A percentile compares a stretch with the other conserved stretches of the same genome.
Conservation (phyloP, 768 basidiomycete genomes). For the Xerocomellus chrysenteron region DNA sequence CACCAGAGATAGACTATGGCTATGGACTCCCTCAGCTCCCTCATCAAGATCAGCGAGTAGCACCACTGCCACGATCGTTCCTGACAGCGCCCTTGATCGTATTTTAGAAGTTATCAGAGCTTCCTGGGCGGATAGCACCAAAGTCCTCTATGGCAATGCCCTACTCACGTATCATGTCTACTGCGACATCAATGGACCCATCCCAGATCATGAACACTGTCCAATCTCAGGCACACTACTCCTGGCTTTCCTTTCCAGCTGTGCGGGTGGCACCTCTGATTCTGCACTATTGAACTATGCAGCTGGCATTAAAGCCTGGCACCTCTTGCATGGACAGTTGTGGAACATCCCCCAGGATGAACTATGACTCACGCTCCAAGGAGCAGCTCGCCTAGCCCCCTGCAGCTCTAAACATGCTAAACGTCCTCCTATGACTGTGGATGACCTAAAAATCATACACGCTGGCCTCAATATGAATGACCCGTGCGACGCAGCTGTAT, state of each 20-base stretch:
- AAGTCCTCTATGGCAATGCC: neutral
- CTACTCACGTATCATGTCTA: neutral
- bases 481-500: neutral
- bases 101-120: neutral
- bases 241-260: neutral
- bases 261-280: neutral
- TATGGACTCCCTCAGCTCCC: neutral
- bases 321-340: neutral
- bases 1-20: neutral
- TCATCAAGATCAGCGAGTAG: neutral
- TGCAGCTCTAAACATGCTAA: rapidly evolving
- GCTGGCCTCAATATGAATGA: neutral
- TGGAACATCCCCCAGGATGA: neutral
- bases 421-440: rapidly evolving
- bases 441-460: neutral
- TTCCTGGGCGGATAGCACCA: neutral
- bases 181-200: neutral
- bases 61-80: rapidly evolving
- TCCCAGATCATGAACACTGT: neutral
- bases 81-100: neutral
- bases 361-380: neutral
- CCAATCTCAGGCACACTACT: neutral
- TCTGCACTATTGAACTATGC: neutral
- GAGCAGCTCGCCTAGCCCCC: rapidly evolving
- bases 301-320: neutral